Percentiles rank a stretch among this genome's conserved stretches.
Evolutionary conservation across 2,329 filamentous ascomycete species (phyloP).

Genomic region (Aspergillus clavatus): DNA sequence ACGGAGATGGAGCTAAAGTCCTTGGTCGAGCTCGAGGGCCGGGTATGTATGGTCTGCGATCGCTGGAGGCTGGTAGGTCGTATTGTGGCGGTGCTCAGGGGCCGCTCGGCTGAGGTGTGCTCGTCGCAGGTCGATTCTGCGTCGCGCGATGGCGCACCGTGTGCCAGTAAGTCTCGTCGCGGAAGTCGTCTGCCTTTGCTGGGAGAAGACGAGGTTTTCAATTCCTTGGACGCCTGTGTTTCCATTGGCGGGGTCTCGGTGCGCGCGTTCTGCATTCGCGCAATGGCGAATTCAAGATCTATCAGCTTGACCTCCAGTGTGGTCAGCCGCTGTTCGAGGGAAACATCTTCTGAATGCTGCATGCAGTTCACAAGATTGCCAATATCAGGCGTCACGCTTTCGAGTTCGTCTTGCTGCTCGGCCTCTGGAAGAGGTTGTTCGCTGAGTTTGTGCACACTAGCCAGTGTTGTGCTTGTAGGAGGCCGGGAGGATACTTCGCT

Average conservation of each 20-base stretch:
- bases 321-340: conserved; percentile 44
- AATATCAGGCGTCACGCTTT: conserved; percentile 31
- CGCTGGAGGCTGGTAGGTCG: conserved; percentile 29
- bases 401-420: conserved; percentile 11
- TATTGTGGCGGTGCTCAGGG: conserved; percentile 29
- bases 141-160: conserved; percentile 7
- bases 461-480: conserved; percentile 27
- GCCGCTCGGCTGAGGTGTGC: conserved; percentile 17
- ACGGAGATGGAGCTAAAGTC: conserved; percentile 38
- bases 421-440: conserved; percentile 16
- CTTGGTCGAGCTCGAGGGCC: conserved; percentile 29
- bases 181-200: conserved; percentile 5
- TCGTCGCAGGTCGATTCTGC: conserved; percentile 6
- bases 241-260: conserved; percentile 16
- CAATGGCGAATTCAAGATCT: conserved; percentile 48
- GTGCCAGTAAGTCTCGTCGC: conserved; percentile 17
- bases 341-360: conserved; percentile 37
- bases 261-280: conserved; percentile 41
- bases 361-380: conserved; percentile 37
- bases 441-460: conserved; percentile 21
- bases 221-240: conserved; percentile 9
- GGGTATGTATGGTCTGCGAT: conserved; percentile 20
- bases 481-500: conserved; percentile 24
- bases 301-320: conserved; percentile 49
- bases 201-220: conserved; percentile 15